Conservation (phyloP, 2,329 filamentous ascomycete species). For the Alternaria ventricosa region DNA sequence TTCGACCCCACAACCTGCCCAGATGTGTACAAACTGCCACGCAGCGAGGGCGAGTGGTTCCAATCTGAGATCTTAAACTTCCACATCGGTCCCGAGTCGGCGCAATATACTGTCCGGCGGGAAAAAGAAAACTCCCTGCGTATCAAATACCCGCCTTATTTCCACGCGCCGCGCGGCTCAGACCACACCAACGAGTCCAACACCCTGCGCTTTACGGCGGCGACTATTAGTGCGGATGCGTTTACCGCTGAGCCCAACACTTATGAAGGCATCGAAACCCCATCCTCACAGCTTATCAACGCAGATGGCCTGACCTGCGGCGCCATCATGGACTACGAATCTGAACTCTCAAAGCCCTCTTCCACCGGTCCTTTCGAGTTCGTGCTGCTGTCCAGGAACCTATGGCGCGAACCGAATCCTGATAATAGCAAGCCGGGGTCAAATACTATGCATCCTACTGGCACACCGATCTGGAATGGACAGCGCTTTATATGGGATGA, state of each 20-base stretch:
- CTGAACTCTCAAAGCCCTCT: slow-evolving; percentile 23
- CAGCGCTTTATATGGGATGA: slow-evolving; percentile 37
- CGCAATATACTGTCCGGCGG: slow-evolving; percentile 38
- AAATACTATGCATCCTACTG: slow-evolving; percentile 37
- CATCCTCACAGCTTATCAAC: slow-evolving; percentile 36
- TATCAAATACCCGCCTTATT: slow-evolving; percentile 35
- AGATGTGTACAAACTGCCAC: slow-evolving; percentile 30
- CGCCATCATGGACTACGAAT: slow-evolving; percentile 41
- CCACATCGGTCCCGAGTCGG: slow-evolving; percentile 28
- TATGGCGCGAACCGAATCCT: slow-evolving; percentile 24
- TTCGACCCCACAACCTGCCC: slow-evolving; percentile 44
- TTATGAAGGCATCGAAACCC: slow-evolving; percentile 25
- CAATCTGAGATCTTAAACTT: slow-evolving; percentile 38
- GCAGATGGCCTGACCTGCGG: slow-evolving; percentile 32
- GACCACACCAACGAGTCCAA: slow-evolving; percentile 24
- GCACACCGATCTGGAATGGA: slow-evolving; percentile 42
- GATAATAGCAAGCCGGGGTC: slow-evolving; percentile 17
- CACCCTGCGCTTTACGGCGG: slow-evolving; percentile 35
- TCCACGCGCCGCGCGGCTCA: slow-evolving; percentile 29
- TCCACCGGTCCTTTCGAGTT: slow-evolving; percentile 36
- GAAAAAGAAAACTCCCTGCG: slow-evolving; percentile 30
- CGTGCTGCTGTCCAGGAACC: slow-evolving; percentile 37
- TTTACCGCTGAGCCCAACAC: slow-evolving; percentile 37
- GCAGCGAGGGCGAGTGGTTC: slow-evolving; percentile 33
- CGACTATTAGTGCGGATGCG: slow-evolving; percentile 31